Conservation (phyloP, 2,329 filamentous ascomycete species). For the Teratosphaeria destructans region DNA sequence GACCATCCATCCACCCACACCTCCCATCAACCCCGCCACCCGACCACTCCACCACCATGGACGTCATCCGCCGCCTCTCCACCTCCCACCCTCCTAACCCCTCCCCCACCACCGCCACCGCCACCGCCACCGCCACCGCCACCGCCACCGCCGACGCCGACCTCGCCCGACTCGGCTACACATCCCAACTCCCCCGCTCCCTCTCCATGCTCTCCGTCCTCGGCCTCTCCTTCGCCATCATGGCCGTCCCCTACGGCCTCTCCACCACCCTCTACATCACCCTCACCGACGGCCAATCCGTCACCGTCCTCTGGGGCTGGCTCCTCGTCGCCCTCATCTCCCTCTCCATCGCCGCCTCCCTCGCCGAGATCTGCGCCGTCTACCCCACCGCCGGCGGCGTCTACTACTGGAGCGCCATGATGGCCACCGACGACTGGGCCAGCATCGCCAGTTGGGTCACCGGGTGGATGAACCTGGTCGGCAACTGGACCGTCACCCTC, state of each 20-base stretch:
- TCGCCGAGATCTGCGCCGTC: constrained; percentile 60
- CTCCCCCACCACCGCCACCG: constrained; percentile 16
- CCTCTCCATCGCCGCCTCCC: constrained; percentile 52
- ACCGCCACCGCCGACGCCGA: constrained; percentile 44
- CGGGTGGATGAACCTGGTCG: constrained; percentile 65
- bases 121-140: constrained; percentile 14
- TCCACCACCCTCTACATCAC: constrained; percentile 60
- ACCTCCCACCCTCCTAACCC: no score
- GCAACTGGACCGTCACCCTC: constrained; percentile 58
- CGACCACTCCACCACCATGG: not conserved
- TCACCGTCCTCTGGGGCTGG: constrained; percentile 63
- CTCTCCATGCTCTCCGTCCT: constrained; percentile 60
- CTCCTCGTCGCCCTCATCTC: constrained; percentile 55
- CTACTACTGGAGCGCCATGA: constrained; percentile 61
- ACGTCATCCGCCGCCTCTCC: not conserved
- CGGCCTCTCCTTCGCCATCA: constrained; percentile 63
- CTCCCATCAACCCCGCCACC: not conserved
- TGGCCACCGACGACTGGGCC: constrained; percentile 54
- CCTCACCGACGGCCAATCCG: constrained; percentile 56
- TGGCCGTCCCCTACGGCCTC: constrained; percentile 60
- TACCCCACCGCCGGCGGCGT: constrained; percentile 60
- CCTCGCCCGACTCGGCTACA: constrained; percentile 58
- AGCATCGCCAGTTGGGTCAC: constrained; percentile 59
- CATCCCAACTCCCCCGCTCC: constrained; percentile 54
- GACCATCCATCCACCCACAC: not conserved